phyloP scores from a whole-genome alignment of 139 green algal genomes.

The Coelastrella sp. region DNA sequence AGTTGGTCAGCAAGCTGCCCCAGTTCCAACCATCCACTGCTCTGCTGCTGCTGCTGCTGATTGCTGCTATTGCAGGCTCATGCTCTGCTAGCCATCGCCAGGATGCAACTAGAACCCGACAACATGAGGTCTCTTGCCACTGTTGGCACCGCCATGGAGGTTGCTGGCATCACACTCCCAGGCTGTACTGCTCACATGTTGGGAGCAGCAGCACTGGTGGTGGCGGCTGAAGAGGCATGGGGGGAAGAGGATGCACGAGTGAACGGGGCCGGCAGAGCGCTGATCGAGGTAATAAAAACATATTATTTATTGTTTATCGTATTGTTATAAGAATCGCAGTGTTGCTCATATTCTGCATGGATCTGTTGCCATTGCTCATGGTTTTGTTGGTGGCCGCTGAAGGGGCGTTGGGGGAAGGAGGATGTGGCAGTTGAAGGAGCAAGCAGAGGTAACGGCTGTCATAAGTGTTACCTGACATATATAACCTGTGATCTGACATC shows the following conservation, averaged over 20 bases:
- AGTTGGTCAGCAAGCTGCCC: no score
- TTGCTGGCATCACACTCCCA: background rate
- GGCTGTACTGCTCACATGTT: background rate
- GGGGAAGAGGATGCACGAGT: background rate
- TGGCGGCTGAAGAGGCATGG: background rate
- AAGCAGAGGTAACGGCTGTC: no score
- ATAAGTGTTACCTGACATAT: background rate
- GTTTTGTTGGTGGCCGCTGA: no score
- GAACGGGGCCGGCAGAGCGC: background rate
- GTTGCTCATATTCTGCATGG: no score
- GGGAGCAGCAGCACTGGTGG: background rate
- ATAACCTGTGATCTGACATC: background rate
- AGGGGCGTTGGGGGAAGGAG: no score
- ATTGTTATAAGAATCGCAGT: background rate
- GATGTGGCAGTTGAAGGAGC: no score
- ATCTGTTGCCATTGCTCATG: no score
- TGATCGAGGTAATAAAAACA: background rate
- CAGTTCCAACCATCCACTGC: background rate
- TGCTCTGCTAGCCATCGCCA: background rate
- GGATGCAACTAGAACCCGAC: background rate
- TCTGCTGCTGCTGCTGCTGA: slow-evolving; percentile 6
- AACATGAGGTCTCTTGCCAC: background rate
- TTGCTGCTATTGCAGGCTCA: background rate
- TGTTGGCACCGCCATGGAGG: slow-evolving; percentile 28
- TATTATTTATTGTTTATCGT: background rate